Evolutionary conservation across 2,329 filamentous ascomycete species (phyloP).

Genomic region (Periglandula ipomoeae): DNA sequence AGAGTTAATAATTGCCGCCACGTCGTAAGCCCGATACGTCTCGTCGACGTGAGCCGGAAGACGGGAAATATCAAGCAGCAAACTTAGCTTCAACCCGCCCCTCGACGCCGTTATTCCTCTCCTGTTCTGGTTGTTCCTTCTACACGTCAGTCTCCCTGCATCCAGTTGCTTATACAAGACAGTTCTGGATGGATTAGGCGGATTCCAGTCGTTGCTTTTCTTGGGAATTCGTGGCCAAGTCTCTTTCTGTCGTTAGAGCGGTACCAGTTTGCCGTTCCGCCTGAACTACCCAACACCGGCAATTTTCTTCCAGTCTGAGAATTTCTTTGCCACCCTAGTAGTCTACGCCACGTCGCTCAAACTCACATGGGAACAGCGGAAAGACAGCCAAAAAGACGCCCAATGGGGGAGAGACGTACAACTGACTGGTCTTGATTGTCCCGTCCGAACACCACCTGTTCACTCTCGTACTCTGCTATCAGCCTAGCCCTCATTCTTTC

Average conservation of each 20-base stretch:
- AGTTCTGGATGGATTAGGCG: neutral
- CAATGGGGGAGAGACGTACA: constrained; percentile 9
- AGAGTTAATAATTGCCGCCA: constrained; percentile 9
- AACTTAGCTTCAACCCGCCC: neutral
- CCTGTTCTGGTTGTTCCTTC: neutral
- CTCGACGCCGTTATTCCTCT: neutral
- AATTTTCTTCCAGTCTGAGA: neutral
- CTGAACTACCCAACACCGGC: neutral
- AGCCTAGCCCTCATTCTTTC: neutral
- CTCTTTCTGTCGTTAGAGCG: neutral
- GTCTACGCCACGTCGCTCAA: constrained; percentile 5
- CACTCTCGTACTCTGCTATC: neutral
- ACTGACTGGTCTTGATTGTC: neutral
- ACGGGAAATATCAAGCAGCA: constrained; percentile 2
- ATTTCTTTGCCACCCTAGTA: constrained; percentile 7
- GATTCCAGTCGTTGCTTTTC: constrained; percentile 1
- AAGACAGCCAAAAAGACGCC: neutral
- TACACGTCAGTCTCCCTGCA: neutral
- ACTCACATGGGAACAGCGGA: constrained; percentile 7
- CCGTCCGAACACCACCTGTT: neutral
- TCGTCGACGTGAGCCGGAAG: constrained; percentile 10
- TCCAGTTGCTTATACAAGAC: neutral
- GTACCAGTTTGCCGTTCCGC: neutral
- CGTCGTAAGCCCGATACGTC: constrained; percentile 8
- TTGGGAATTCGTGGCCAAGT: neutral